Evolutionary conservation across 129 eudicot species (phyloP).

Genomic region (Centaurea solstitialis): DNA sequence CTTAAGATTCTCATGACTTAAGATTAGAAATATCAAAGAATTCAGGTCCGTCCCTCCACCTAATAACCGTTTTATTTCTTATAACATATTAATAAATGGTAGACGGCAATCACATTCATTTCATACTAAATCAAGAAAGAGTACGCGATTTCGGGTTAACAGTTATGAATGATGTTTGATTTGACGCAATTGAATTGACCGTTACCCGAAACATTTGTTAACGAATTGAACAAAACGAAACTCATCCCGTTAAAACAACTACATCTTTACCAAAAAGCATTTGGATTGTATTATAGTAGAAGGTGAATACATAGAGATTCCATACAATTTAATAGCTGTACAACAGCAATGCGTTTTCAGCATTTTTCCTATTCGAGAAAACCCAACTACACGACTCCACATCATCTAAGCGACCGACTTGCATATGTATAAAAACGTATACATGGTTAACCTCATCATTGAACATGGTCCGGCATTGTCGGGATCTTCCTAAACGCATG

Average conservation of each 20-base stretch:
- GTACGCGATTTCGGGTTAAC: not conserved
- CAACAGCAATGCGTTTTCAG: conserved; percentile 24
- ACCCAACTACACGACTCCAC: not conserved
- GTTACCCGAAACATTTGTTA: not conserved
- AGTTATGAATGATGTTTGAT: not conserved
- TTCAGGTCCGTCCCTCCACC: too few species aligned
- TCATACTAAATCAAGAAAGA: not conserved
- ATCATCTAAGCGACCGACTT: not conserved
- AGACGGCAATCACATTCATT: not conserved
- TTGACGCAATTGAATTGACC: not conserved
- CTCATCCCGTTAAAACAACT: not conserved
- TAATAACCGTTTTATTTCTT: not conserved
- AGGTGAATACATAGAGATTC: conserved; percentile 21
- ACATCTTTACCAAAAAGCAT: not conserved
- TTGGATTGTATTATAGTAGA: conserved; percentile 12
- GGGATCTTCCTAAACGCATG: conserved; percentile 83
- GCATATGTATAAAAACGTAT: conserved; percentile 3
- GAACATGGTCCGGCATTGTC: conserved; percentile 66
- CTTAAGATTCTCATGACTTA: too few species aligned
- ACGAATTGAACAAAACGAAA: not conserved
- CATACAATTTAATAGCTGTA: conserved; percentile 21
- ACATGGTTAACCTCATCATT: conserved; percentile 27
- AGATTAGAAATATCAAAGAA: too few species aligned
- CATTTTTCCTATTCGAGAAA: conserved; percentile 24
- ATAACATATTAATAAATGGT: not conserved